Evolutionary conservation across 2,329 filamentous ascomycete genomes (phyloP).

Genomic region (Pseudodiploospora longispora): DNA sequence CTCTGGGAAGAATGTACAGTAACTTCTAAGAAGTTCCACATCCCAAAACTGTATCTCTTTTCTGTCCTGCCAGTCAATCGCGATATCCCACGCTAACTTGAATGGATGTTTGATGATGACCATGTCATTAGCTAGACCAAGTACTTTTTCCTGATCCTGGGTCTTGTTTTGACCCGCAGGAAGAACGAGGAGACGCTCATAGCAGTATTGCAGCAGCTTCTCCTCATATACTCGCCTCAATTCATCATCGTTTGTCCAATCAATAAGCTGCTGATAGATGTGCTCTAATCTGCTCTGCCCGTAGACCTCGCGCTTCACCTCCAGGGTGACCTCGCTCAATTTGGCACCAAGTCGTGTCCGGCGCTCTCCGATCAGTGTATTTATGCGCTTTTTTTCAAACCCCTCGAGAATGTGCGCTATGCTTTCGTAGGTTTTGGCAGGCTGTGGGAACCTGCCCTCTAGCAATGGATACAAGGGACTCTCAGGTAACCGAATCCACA

Average conservation of each 20-base stretch:
- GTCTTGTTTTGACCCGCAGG: constrained; percentile 57
- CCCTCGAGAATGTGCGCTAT: constrained; percentile 77
- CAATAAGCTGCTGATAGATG: constrained; percentile 74
- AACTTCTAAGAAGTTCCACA: constrained; percentile 67
- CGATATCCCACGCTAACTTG: constrained; percentile 82
- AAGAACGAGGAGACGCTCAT: constrained; percentile 67
- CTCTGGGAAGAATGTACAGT: constrained; percentile 75
- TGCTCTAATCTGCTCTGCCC: constrained; percentile 67
- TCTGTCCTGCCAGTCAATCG: constrained; percentile 80
- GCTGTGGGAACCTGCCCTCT: constrained; percentile 75
- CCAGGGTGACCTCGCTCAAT: constrained; percentile 71
- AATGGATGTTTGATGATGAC: constrained; percentile 92
- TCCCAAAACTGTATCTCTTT: constrained; percentile 72
- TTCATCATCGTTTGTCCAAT: constrained; percentile 86
- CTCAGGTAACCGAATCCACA: constrained; percentile 69
- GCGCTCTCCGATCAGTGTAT: constrained; percentile 80
- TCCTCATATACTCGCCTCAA: constrained; percentile 79
- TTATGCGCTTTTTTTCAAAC: constrained; percentile 83
- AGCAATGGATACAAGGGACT: constrained; percentile 74
- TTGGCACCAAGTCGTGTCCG: constrained; percentile 80
- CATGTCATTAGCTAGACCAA: constrained; percentile 80
- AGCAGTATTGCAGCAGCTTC: constrained; percentile 73
- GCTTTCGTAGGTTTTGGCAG: constrained; percentile 70
- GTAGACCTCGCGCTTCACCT: constrained; percentile 83
- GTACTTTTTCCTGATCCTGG: constrained; percentile 62